These are phyloP conservation scores for Pterulicium gracile DNA, from an alignment of 1,284 basidiomycete genomes.

Conservation along the genomic window DNA sequence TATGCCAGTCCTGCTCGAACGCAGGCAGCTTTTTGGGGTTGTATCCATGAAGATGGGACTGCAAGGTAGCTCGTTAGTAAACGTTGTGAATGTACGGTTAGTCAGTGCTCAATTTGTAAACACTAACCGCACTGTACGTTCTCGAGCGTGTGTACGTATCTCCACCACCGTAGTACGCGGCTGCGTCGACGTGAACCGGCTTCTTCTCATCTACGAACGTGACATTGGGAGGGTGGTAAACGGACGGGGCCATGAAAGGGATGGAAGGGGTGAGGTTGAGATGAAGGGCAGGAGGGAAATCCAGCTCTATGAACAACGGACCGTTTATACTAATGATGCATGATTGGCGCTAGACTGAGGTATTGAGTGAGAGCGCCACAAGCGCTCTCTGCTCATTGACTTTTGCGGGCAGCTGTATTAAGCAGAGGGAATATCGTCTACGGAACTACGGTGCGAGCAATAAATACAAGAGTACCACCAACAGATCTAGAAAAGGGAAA, in stretches of 20 bases:
- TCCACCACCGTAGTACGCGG: constrained; percentile 73
- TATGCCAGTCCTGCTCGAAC: constrained; percentile 69
- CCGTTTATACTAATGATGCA: constrained; percentile 2
- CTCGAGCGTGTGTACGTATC: constrained; percentile 70
- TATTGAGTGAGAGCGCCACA: neutral
- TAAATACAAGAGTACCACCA: neutral
- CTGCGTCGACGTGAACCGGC: constrained; percentile 56
- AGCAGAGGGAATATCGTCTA: neutral
- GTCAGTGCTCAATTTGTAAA: constrained; percentile 5
- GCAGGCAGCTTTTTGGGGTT: constrained; percentile 53
- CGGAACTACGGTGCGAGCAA: neutral
- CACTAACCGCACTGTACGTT: constrained; percentile 72
- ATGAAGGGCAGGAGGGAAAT: constrained; percentile 2
- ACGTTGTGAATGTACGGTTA: neutral
- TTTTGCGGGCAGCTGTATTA: too few species aligned
- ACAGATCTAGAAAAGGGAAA: neutral
- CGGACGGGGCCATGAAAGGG: constrained; percentile 33
- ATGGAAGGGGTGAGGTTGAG: constrained; percentile 7
- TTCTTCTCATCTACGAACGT: constrained; percentile 57
- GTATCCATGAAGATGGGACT: constrained; percentile 58
- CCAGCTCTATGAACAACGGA: neutral
- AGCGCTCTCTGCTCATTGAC: neutral
- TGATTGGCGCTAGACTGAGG: neutral
- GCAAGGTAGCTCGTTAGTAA: constrained; percentile 11
- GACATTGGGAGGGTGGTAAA: constrained; percentile 50